A percentile compares a stretch with the other conserved stretches of the same genome.
Conservation (phyloP, 2,329 filamentous ascomycete species). For the Clathrospora elynae region DNA sequence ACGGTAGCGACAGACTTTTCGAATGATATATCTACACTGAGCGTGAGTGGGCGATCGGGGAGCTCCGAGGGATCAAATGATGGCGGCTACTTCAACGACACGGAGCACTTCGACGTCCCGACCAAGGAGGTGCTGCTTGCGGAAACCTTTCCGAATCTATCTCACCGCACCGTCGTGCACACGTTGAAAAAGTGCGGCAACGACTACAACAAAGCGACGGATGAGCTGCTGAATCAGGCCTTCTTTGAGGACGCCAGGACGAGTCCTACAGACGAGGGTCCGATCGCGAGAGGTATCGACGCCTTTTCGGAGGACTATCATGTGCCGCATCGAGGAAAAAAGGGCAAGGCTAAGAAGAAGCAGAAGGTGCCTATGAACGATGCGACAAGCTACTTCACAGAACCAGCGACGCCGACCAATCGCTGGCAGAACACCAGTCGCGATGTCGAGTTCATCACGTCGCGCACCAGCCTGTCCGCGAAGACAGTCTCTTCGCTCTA, state of each 20-base stretch:
- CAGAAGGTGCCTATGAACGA: conserved; percentile 35
- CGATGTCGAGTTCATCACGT: conserved; percentile 66
- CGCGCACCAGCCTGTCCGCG: conserved; percentile 55
- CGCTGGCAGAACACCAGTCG: conserved; percentile 63
- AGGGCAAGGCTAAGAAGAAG: conserved; percentile 53
- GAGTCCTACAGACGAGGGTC: conserved; percentile 50
- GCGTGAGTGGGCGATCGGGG: conserved; percentile 27
- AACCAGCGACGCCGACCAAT: conserved; percentile 48
- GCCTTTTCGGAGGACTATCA: conserved; percentile 70
- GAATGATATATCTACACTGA: conserved; percentile 52
- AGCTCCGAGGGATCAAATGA: conserved; percentile 31
- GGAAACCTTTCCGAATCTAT: conserved; percentile 72
- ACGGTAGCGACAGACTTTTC: conserved; percentile 58
- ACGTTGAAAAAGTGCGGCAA: conserved; percentile 70
- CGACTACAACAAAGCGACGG: conserved; percentile 72
- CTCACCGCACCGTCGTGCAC: conserved; percentile 68
- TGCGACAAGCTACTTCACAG: conserved; percentile 31
- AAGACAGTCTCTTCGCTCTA: conserved; percentile 62
- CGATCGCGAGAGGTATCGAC: conserved; percentile 73
- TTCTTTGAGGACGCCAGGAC: conserved; percentile 72
- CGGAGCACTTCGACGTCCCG: conserved; percentile 57
- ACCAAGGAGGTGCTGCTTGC: conserved; percentile 68
- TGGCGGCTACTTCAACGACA: conserved; percentile 43
- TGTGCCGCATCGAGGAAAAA: conserved; percentile 47
- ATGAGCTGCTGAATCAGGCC: conserved; percentile 78